Evolutionary conservation across 2,329 filamentous ascomycete genomes (phyloP), one percentile per base, ranked within the genome.

Genomic region (Alternaria atra): DNA sequence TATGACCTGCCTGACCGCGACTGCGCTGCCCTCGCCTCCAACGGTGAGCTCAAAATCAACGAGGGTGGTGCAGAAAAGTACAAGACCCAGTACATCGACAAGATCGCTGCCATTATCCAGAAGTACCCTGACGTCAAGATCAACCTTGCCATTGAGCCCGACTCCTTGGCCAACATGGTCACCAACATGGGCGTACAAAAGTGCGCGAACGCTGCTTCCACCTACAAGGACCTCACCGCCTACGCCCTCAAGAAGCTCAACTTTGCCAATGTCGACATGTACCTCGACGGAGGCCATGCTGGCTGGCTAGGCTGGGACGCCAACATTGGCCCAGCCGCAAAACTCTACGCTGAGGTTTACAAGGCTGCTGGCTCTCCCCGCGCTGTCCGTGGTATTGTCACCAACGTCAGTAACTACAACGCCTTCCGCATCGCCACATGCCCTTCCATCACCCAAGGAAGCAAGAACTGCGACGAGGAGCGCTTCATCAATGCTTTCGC

Each of bases 1-100:
- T 89, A 89, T 75, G 84, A 89, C 72, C 78, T 89, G 12, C 87
- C 87, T 44, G 86, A 88, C 67, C 85, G 87, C 73, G 87, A 89
- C 72, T 89, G 87, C 70, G 84, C 87, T 13, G 87, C 87, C 51
- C 80, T 86, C 67, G 87, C 87, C 13, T 89, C 87, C 64, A 89
- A 89, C 70, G 87, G 87, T 61, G 87, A 89, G 75, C 84, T 87
- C 46, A 78, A 81, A 20, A 85, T 88, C 58, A 85, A 84, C 60
- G 76, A 88, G 57, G 76, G 84, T 52, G 80, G 84, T 20, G 76
- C 81, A 32, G 80, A 78, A 37, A 81, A 84, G 32, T 86, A 86
- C 77, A 83, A 85, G 71, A 60, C 56, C 3, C 67, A 72, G 29
- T 86, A 86, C 67, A 85, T 86, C 60, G 83, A 86, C 77, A 79